A percentile compares a stretch with the other conserved stretches of the same genome.
Evolutionary conservation across 1,284 basidiomycete genomes (phyloP).

Genomic region (Ceratobasidium sp.): DNA sequence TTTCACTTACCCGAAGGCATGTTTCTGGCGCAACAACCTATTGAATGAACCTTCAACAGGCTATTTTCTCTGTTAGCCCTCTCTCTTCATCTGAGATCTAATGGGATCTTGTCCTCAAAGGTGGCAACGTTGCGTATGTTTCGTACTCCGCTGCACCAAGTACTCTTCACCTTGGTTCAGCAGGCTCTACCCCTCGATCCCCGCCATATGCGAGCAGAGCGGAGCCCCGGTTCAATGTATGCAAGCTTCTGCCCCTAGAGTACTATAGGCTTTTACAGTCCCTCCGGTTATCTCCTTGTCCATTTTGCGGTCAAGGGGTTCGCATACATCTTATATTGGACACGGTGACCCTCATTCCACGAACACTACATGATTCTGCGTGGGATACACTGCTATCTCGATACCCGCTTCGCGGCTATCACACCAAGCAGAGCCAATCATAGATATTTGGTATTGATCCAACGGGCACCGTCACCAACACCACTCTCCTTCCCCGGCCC

Average conservation of each 20-base stretch:
- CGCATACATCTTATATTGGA: background rate
- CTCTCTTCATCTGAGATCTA: background rate
- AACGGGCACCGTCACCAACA: too few species aligned
- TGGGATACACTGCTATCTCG: background rate
- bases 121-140: constrained; percentile 20
- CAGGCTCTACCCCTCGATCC: background rate
- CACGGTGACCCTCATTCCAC: background rate
- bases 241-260: background rate
- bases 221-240: background rate
- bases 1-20: background rate
- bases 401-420: background rate
- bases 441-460: background rate
- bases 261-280: background rate
- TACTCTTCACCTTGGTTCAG: background rate
- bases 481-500: background rate
- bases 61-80: too few species aligned
- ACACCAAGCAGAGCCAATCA: background rate
- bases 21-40: background rate
- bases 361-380: background rate
- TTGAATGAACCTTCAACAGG: background rate
- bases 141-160: constrained; percentile 16
- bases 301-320: background rate
- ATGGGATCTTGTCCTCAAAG: background rate
- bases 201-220: background rate
- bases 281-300: constrained; percentile 3